These are phyloP conservation scores for Aspergillus egyptiacus DNA, from an alignment of 495 filamentous ascomycete genomes.

Conservation along the genomic window DNA sequence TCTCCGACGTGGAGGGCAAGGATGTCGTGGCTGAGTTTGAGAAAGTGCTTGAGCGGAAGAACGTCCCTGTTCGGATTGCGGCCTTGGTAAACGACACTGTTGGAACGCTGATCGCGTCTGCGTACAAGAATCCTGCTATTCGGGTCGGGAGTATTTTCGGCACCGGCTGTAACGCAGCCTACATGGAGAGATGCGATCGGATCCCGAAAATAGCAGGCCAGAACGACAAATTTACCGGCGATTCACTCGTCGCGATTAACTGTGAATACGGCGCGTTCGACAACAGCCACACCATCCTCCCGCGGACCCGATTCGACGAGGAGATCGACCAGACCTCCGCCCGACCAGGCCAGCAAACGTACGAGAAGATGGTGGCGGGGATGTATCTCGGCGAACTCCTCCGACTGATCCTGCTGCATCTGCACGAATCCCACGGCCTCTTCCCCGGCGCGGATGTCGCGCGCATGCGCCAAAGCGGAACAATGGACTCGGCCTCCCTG, in stretches of 20 bases:
- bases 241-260: constrained; percentile 87
- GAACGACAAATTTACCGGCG: constrained; percentile 60
- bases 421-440: constrained; percentile 28
- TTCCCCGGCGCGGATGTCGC: constrained; percentile 43
- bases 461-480: constrained; percentile 59
- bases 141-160: constrained; percentile 94
- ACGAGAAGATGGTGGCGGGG: constrained; percentile 46
- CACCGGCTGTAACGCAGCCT: constrained; percentile 93
- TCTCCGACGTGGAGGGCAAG: constrained; percentile 79
- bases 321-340: constrained; percentile 37
- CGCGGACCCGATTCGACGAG: constrained; percentile 41
- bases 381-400: constrained; percentile 45
- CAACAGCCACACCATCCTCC: constrained; percentile 79
- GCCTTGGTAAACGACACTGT: constrained; percentile 95
- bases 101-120: constrained; percentile 86
- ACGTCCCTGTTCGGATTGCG: constrained; percentile 75
- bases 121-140: constrained; percentile 76
- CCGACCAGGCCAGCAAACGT: constrained; percentile 40
- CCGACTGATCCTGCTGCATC: constrained; percentile 34
- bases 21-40: constrained; percentile 90
- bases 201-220: constrained; percentile 81
- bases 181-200: constrained; percentile 79
- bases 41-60: constrained; percentile 66
- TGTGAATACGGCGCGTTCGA: constrained; percentile 98
- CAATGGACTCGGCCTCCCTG: constrained; percentile 74